Evolutionary conservation across 2,329 filamentous ascomycete genomes (phyloP).

Genomic region (Dactylellina parvicollis): DNA sequence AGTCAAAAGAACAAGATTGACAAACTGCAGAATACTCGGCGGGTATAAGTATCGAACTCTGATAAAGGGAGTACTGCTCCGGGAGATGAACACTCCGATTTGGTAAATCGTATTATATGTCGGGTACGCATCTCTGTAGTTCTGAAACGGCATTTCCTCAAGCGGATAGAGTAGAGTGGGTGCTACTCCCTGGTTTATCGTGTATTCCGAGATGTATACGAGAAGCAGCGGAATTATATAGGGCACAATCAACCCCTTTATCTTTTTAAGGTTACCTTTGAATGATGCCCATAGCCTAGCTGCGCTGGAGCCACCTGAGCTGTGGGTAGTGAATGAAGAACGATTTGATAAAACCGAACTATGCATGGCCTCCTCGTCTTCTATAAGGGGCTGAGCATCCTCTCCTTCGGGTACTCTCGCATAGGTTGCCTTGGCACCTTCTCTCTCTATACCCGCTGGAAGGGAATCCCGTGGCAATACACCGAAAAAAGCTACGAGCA

Average conservation of each 20-base stretch:
- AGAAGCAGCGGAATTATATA: constrained; percentile 90
- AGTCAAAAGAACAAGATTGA: constrained; percentile 78
- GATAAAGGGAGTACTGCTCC: constrained; percentile 87
- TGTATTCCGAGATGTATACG: constrained; percentile 96
- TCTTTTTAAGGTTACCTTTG: constrained; percentile 70
- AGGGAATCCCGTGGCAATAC: constrained; percentile 74
- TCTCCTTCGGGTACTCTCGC: constrained; percentile 61
- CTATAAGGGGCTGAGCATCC: constrained; percentile 28
- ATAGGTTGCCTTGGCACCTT: constrained; percentile 59
- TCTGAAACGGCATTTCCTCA: constrained; percentile 76
- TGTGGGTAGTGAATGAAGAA: constrained; percentile 19
- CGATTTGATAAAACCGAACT: constrained; percentile 29
- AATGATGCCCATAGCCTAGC: constrained; percentile 61
- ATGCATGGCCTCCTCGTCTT: constrained; percentile 39
- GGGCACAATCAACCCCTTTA: constrained; percentile 75
- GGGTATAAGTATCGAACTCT: constrained; percentile 82
- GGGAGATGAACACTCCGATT: constrained; percentile 91
- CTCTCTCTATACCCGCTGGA: constrained; percentile 63
- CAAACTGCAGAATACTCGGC: constrained; percentile 81
- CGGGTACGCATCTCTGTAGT: constrained; percentile 89
- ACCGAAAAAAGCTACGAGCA: constrained; percentile 86
- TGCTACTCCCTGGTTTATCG: constrained; percentile 92
- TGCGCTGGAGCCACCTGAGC: constrained; percentile 6
- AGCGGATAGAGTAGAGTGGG: constrained; percentile 88
- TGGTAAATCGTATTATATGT: constrained; percentile 96